Conservation (phyloP, 164 flowering plant species). For the Buxus sempervirens region DNA sequence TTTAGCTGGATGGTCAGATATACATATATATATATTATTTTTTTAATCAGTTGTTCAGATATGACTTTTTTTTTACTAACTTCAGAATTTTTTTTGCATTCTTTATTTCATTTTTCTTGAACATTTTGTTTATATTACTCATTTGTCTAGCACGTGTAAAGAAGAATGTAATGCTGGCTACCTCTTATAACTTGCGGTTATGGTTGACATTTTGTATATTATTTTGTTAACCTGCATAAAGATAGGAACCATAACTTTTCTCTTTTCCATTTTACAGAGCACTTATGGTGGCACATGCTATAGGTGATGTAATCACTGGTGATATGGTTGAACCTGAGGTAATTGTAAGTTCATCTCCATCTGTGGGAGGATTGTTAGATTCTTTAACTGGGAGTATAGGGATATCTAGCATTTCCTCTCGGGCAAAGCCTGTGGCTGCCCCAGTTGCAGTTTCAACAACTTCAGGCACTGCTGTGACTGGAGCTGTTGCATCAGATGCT, state of each 20-base stretch:
- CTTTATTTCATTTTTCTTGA: too few relatives aligned
- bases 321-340: constrained; percentile 86
- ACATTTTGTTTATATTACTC: too few relatives aligned
- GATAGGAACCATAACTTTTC: neutral
- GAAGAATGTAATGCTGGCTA: neutral
- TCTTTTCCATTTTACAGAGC: constrained; percentile 42
- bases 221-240: neutral
- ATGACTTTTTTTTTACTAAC: too few relatives aligned
- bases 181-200: neutral
- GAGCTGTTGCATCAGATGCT: constrained; percentile 61
- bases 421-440: constrained; percentile 84
- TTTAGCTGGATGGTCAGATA: too few relatives aligned
- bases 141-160: neutral
- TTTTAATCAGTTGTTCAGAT: too few relatives aligned
- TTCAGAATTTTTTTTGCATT: too few relatives aligned
- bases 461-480: constrained; percentile 43
- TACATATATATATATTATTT: too few relatives aligned
- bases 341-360: constrained; percentile 59
- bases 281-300: constrained; percentile 75
- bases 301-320: constrained; percentile 77
- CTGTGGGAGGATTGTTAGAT: constrained; percentile 93
- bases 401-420: constrained; percentile 76
- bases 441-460: constrained; percentile 65
- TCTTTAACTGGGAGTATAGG: constrained; percentile 96
- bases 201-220: neutral